Evolutionary conservation across 2,329 filamentous ascomycete species (phyloP), one percentile per base, ranked within the genome.

Genomic region (Pseudophaeomoniella oleicola): DNA sequence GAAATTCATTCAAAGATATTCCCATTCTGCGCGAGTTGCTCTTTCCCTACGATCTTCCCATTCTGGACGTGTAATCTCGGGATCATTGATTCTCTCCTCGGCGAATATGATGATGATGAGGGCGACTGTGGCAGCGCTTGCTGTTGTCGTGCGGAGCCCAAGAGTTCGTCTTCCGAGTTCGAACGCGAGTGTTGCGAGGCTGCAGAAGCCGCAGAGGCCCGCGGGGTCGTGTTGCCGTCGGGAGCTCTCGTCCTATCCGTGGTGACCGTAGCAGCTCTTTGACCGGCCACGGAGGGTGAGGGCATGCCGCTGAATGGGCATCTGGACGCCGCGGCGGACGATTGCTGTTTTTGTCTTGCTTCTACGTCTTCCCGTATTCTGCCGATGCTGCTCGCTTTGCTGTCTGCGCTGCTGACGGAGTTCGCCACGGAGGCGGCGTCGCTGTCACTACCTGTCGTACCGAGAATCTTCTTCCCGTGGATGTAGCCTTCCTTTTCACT

Each of bases 401-500:
- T 37, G 22, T 17, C 16, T 15, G 22, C 13, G 22, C 27, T 37
- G 17, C 16, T 15, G 30, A 22, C 16, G n/a, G 35, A 37, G 19
- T 12, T 11, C 29, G 5, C 18, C 4, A 15, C 35, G 9, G n/a
- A 19, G 12, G 6, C 22, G n/a, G 9, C n/a, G 6, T 27, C 22
- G 22, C 22, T 27, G n/a, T n/a, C 22, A n/a, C 9, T 27, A n/a
- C 22, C 22, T 6, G 22, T 32, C 12, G 34, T 39, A 9, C 54
- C 57, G 10, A 76, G 50, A 5, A 81, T 59, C 50, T 69, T 72
- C 56, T 72, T 74, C 1, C 76, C 76, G 44, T 76, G 67, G 14
- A 81, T 47, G 47, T 71, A 80, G 0, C 77, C 77, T 50, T 81
- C 78, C 36, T 63, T 59, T 50, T 80, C 75, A 32, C 73, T 53